Evolutionary conservation across 2,329 filamentous ascomycete species (phyloP).

Genomic region (Sclerotinia sclerotiorum): DNA sequence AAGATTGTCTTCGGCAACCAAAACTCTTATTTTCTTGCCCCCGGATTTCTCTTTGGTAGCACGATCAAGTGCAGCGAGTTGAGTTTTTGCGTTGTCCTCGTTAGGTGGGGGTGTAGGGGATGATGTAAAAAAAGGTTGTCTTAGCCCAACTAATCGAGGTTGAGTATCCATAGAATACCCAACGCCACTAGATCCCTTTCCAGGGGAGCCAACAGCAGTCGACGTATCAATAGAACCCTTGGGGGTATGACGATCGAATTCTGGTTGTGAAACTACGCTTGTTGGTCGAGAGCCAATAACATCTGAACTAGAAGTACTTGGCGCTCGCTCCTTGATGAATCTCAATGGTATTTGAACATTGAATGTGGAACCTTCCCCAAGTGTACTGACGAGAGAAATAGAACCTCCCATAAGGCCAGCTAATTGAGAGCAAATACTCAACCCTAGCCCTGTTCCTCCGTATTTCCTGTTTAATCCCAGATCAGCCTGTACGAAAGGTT

Average conservation of each 20-base stretch:
- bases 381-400: conserved; percentile 68
- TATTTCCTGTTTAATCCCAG: conserved; percentile 85
- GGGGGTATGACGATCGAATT: conserved; percentile 18
- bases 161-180: conserved; percentile 61
- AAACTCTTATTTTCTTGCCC: conserved; percentile 68
- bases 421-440: conserved; percentile 88
- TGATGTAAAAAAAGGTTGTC: conserved; percentile 72
- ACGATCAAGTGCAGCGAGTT: conserved; percentile 63
- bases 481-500: conserved; percentile 94
- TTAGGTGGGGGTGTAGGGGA: conserved; percentile 26
- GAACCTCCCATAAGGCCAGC: conserved; percentile 79
- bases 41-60: conserved; percentile 60
- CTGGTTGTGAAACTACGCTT: conserved; percentile 21
- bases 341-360: conserved; percentile 79
- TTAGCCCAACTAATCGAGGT: conserved; percentile 78
- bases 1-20: conserved; percentile 81
- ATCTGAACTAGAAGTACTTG: conserved; percentile 34
- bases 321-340: conserved; percentile 25
- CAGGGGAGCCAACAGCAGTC: conserved; percentile 12
- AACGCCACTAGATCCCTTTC: conserved; percentile 29
- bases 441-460: conserved; percentile 81
- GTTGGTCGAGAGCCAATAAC: conserved; percentile 37
- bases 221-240: conserved; percentile 14
- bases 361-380: conserved; percentile 76
- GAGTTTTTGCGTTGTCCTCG: conserved; percentile 49